Evolutionary conservation across 2,329 filamentous ascomycete species (phyloP).

Genomic region (Mycosphaerella arachidis): DNA sequence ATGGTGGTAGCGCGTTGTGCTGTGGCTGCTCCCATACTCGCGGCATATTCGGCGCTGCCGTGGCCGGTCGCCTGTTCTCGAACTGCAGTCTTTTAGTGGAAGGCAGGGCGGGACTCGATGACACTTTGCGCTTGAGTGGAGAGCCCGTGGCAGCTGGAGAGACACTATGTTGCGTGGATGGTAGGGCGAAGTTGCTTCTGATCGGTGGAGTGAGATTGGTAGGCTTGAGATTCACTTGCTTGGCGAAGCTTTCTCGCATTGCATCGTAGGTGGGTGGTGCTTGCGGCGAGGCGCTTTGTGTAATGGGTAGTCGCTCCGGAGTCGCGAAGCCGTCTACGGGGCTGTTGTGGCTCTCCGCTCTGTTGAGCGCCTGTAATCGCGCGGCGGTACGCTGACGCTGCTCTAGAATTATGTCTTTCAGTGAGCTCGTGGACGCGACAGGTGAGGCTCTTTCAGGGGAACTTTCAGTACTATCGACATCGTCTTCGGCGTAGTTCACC

Average conservation of each 20-base stretch:
- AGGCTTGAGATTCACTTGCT: not conserved
- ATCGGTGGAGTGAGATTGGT: not conserved
- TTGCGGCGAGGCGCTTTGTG: not conserved
- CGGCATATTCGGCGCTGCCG: not conserved
- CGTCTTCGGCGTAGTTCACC: constrained; percentile 17
- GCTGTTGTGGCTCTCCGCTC: not conserved
- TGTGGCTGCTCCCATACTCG: not conserved
- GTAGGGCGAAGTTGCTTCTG: not conserved
- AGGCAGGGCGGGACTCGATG: not conserved
- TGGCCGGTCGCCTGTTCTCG: not conserved
- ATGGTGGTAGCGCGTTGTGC: not conserved
- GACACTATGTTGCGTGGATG: not conserved
- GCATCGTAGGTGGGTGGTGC: not conserved
- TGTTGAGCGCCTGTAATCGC: not conserved
- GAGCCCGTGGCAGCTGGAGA: not conserved
- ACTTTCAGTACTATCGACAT: not conserved
- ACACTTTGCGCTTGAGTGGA: not conserved
- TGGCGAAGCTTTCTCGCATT: not conserved
- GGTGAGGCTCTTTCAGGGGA: not conserved
- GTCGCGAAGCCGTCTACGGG: not conserved
- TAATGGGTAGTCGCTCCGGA: not conserved
- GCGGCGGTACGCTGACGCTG: not conserved
- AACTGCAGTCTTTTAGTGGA: not conserved
- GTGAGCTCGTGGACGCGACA: not conserved
- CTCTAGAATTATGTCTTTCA: not conserved